phyloP scores from a whole-genome alignment of 306 rosid genomes.

The Prunus dulcis region DNA sequence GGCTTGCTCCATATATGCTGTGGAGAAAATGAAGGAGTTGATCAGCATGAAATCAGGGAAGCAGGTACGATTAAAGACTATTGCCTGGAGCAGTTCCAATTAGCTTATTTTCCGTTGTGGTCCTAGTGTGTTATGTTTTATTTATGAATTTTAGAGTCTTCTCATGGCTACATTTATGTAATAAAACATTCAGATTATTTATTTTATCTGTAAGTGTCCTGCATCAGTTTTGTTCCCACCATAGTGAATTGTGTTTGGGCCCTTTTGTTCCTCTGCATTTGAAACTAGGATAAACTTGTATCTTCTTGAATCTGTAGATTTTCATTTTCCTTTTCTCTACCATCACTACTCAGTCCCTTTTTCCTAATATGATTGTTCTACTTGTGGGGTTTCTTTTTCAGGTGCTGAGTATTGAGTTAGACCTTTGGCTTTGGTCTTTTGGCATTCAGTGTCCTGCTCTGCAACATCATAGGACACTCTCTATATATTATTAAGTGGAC shows the following conservation, averaged over 20 bases:
- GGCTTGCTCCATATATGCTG: constrained; percentile 91
- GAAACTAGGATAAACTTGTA: neutral
- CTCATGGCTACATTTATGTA: neutral
- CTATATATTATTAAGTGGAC: constrained; percentile 66
- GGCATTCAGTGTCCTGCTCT: constrained; percentile 70
- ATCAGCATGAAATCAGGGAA: constrained; percentile 66
- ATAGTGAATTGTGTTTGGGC: neutral
- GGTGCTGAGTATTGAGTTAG: constrained; percentile 98
- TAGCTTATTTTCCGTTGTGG: neutral
- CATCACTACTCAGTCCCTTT: neutral
- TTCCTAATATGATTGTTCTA: constrained; percentile 2
- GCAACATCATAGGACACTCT: constrained; percentile 89
- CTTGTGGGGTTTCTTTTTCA: constrained; percentile 31
- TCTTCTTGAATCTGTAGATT: neutral
- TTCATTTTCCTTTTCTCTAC: neutral
- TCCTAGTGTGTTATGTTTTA: neutral
- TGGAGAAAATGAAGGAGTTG: constrained; percentile 90
- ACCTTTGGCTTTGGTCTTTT: constrained; percentile 98
- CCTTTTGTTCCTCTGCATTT: neutral
- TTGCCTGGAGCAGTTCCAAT: neutral
- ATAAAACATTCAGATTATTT: neutral
- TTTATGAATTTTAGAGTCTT: neutral
- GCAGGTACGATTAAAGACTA: constrained; percentile 38
- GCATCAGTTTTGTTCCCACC: constrained; percentile 9
- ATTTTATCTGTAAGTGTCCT: neutral